Evolutionary conservation across 2,329 filamentous ascomycete species (phyloP).

Genomic region (Cladophialophora yegresii): DNA sequence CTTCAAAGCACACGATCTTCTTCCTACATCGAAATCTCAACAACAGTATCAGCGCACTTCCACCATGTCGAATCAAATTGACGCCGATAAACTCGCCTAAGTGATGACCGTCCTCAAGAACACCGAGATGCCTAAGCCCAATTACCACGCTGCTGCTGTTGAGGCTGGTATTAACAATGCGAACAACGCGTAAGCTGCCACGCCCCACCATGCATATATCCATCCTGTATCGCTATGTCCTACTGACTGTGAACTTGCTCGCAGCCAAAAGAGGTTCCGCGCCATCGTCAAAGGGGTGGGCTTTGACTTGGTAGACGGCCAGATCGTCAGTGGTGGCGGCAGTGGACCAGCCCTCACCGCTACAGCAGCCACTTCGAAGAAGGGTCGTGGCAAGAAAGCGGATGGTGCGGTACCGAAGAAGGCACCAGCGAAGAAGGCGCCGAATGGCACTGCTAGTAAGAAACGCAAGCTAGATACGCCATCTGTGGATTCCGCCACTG

Average conservation of each 20-base stretch:
- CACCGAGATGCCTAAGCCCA: conserved; percentile 23
- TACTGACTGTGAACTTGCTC: not conserved
- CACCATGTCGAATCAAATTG: not conserved
- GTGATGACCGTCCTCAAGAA: conserved; percentile 20
- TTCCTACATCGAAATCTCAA: not conserved
- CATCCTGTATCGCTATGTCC: not conserved
- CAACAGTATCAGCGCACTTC: not conserved
- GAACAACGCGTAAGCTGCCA: conserved; percentile 21
- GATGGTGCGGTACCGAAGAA: not conserved
- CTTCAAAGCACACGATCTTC: not conserved
- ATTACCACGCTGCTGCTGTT: conserved; percentile 18
- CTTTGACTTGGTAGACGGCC: conserved; percentile 18
- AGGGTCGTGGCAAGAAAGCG: not conserved
- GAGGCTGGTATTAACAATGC: conserved; percentile 11
- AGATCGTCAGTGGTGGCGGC: conserved; percentile 6
- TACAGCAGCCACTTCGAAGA: conserved; percentile 1
- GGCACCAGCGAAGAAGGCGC: not conserved
- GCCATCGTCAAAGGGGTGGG: conserved; percentile 19
- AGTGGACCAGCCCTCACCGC: not conserved
- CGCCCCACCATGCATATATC: not conserved
- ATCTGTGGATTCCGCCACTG: not conserved
- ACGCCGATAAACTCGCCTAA: conserved; percentile 16
- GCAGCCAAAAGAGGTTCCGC: conserved; percentile 25
- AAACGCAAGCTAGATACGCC: not conserved
- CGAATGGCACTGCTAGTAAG: not conserved